Evolutionary conservation across 768 basidiomycete genomes (phyloP).

Genomic region (Multifurca ochricompacta): DNA sequence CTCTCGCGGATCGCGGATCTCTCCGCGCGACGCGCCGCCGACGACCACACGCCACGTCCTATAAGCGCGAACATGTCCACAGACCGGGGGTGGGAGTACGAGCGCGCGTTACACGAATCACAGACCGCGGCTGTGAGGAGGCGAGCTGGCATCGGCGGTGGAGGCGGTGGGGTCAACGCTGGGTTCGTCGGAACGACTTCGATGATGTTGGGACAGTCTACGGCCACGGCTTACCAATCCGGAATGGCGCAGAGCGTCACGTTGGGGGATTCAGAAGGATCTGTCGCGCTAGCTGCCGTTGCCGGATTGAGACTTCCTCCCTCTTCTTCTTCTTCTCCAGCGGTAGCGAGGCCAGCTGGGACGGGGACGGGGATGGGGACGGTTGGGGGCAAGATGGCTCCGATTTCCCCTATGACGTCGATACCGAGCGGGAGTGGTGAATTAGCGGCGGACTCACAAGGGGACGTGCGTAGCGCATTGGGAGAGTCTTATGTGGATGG

Average conservation of each 20-base stretch:
- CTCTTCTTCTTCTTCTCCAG: too few relatives aligned
- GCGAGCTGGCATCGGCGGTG: too few relatives aligned
- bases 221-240: slow-evolving; percentile 34
- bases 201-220: slow-evolving; percentile 32
- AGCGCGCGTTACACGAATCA: slow-evolving; percentile 65
- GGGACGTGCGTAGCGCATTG: slow-evolving; percentile 52
- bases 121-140: slow-evolving; percentile 44
- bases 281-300: slow-evolving; percentile 28
- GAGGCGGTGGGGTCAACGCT: slow-evolving; percentile 25
- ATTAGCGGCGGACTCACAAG: slow-evolving; percentile 35
- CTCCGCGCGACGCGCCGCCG: slow-evolving; percentile 7
- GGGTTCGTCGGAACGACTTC: slow-evolving; percentile 32
- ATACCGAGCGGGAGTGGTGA: slow-evolving; percentile 17
- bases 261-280: slow-evolving; percentile 70
- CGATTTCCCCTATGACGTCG: neutral
- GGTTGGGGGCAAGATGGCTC: neutral
- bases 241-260: slow-evolving; percentile 61
- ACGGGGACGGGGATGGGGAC: too few relatives aligned
- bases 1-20: slow-evolving; percentile 67
- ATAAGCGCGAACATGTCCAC: neutral
- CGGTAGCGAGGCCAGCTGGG: neutral
- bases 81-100: slow-evolving; percentile 66
- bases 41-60: slow-evolving; percentile 11
- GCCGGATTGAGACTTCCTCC: neutral
- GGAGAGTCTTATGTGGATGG: slow-evolving; percentile 77